Conservation (phyloP, 495 filamentous ascomycete genomes). For the Penicillium dipodomyicola region DNA sequence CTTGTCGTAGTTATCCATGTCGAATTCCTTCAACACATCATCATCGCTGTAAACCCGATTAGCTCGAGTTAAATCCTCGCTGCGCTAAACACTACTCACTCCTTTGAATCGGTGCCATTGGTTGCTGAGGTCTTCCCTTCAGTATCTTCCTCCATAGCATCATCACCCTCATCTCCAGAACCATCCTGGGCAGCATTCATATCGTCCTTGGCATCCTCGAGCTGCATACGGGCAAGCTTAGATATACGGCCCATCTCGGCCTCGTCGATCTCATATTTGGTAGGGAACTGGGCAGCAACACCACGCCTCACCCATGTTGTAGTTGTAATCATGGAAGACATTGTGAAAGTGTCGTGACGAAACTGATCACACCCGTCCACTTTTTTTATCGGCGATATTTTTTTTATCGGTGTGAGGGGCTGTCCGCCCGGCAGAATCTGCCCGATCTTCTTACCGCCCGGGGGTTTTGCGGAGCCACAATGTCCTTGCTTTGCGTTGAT, state of each 20-base stretch:
- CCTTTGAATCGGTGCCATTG: slow-evolving; percentile 17
- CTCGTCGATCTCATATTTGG: slow-evolving; percentile 88
- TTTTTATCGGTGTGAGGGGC: slow-evolving; percentile 35
- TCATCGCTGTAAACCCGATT: slow-evolving; percentile 56
- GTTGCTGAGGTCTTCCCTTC: slow-evolving; percentile 27
- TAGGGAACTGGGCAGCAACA: slow-evolving; percentile 86
- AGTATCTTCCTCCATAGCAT: slow-evolving; percentile 25
- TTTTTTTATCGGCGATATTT: slow-evolving; percentile 32
- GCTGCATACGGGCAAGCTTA: slow-evolving; percentile 79
- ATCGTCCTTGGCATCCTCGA: slow-evolving; percentile 89
- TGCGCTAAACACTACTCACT: slow-evolving; percentile 20
- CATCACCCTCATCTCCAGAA: slow-evolving; percentile 29
- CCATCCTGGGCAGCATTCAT: slow-evolving; percentile 62
- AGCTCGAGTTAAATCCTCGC: slow-evolving; percentile 9
- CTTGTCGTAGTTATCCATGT: slow-evolving; percentile 91
- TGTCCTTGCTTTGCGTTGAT: slow-evolving; percentile 3
- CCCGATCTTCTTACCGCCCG: slow-evolving; percentile 32
- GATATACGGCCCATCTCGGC: slow-evolving; percentile 90
- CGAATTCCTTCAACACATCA: slow-evolving; percentile 90
- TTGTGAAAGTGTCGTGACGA: slow-evolving; percentile 30
- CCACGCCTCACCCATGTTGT: slow-evolving; percentile 92
- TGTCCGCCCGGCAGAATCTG: slow-evolving; percentile 38
- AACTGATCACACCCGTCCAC: slow-evolving; percentile 13
- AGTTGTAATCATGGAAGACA: slow-evolving; percentile 88
- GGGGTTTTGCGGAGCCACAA: slow-evolving; percentile 16